A percentile compares a stretch with the other conserved stretches of the same genome.
phyloP scores from a whole-genome alignment of 2,329 filamentous ascomycete genomes.

The Cylindrodendrum hubeiense region DNA sequence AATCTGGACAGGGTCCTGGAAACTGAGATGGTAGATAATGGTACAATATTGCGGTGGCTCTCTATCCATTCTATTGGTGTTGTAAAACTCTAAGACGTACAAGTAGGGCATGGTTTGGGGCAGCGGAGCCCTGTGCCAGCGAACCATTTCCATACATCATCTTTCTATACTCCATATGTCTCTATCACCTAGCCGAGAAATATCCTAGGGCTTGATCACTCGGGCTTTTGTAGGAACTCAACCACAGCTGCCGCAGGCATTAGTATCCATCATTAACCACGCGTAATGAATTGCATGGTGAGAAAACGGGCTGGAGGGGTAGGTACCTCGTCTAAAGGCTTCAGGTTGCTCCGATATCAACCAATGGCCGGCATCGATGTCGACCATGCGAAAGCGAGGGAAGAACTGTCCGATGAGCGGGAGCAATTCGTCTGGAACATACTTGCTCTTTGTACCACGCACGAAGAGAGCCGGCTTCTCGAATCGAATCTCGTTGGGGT shows the following conservation, averaged over 20 bases:
- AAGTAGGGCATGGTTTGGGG: background rate
- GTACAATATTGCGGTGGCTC: background rate
- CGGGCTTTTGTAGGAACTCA: conserved; percentile 68
- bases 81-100: background rate
- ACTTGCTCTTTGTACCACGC: conserved; percentile 80
- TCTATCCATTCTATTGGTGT: conserved; percentile 20
- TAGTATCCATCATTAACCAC: background rate
- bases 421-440: conserved; percentile 83
- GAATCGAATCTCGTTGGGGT: conserved; percentile 77
- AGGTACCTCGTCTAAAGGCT: conserved; percentile 77
- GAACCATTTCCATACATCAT: background rate
- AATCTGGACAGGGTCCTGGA: background rate
- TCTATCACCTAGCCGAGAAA: background rate
- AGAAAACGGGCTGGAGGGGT: background rate
- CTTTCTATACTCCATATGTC: background rate
- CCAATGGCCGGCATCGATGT: conserved; percentile 88
- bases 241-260: conserved; percentile 64
- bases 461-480: conserved; percentile 86
- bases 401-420: conserved; percentile 88
- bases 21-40: background rate
- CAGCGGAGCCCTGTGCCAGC: background rate
- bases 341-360: conserved; percentile 90
- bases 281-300: background rate
- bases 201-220: conserved; percentile 51
- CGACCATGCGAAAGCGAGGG: conserved; percentile 78